Conservation (phyloP, 2,329 filamentous ascomycete species). For the Sclerotinia borealis region DNA sequence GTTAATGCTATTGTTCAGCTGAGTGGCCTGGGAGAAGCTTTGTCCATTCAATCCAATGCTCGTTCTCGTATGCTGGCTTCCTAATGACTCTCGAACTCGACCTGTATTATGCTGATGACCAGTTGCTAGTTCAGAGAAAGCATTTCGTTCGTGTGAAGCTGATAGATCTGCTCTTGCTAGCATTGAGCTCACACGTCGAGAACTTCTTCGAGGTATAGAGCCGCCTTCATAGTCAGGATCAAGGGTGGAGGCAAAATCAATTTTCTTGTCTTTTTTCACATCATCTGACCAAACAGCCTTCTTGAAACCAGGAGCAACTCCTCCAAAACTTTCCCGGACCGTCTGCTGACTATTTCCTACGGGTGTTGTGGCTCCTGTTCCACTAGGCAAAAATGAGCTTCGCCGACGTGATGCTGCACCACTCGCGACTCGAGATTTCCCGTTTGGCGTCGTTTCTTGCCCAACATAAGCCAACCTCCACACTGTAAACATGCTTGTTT, state of each 20-base stretch:
- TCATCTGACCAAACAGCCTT: slow-evolving; percentile 22
- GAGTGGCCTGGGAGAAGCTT: slow-evolving; percentile 22
- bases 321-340: slow-evolving; percentile 71
- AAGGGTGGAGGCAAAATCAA: slow-evolving; percentile 64
- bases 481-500: slow-evolving; percentile 70
- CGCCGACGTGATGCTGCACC: slow-evolving; percentile 43
- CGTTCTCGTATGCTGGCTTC: slow-evolving; percentile 55
- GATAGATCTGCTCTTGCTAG: slow-evolving; percentile 82
- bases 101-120: slow-evolving; percentile 37
- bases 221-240: slow-evolving; percentile 57
- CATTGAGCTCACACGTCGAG: slow-evolving; percentile 83
- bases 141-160: slow-evolving; percentile 71
- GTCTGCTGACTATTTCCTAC: slow-evolving; percentile 52
- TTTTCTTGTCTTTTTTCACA: slow-evolving; percentile 29
- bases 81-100: slow-evolving; percentile 60
- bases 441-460: slow-evolving; percentile 49
- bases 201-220: slow-evolving; percentile 52
- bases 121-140: slow-evolving; percentile 66
- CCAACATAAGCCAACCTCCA: slow-evolving; percentile 78
- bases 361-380: slow-evolving; percentile 73
- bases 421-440: slow-evolving; percentile 24
- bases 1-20: slow-evolving; percentile 43
- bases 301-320: slow-evolving; percentile 16
- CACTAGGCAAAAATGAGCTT: slow-evolving; percentile 60
- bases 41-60: slow-evolving; percentile 40